Base-by-base conservation (phyloP, 352 stramenopile genomes). In the Peronosclerospora sorghi region DNA sequence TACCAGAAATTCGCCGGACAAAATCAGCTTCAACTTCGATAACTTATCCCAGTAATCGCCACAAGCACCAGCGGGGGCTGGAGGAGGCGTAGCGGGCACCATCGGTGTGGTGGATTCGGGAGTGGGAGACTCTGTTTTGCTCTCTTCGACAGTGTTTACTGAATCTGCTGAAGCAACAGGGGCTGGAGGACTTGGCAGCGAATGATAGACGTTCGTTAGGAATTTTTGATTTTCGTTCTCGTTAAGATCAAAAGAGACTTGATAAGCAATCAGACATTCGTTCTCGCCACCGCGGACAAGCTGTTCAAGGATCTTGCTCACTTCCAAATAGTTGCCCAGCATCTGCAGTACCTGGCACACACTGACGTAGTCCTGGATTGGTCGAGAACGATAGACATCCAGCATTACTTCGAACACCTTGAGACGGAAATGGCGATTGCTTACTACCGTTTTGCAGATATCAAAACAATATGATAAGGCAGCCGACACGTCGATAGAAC, bases 191-290 rank as follows among this genome's bases (percentile, higher is more conserved):
- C 68, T 74, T 8, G 83, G 83, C 27, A 98, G 62, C 43, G 70
- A 79, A 21, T 84, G 59, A 34, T 94, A 88, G 14, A 99, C 86
- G 30, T 78, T 80, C 43, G 90, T 67, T 9, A 98, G 61, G 62
- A 99, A 99, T 49, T 95, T 91, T 61, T 98, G 89, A 77, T 98
- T 96, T 32, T 98, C 95, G 42, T 94, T 97, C 63, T 99, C 95
- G 10, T 95, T 83, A 6, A 99, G 51, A 68, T 99, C 94, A 57
- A 99, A 99, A 15, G 89, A 96, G 10, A 98, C 79, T 58, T 99
- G 96, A 60, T 96, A 98, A 18, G 93, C 96, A 23, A 98, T 52
- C 24, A 98, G 74, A 24, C 59, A 73, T 48, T 88, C 64, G 36
- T 87, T 59, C 18, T 83, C 72, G 19, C 40, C 73, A 20, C 63